phyloP scores from a whole-genome alignment of 2,329 filamentous ascomycete genomes.

The Diaporthe sp. region DNA sequence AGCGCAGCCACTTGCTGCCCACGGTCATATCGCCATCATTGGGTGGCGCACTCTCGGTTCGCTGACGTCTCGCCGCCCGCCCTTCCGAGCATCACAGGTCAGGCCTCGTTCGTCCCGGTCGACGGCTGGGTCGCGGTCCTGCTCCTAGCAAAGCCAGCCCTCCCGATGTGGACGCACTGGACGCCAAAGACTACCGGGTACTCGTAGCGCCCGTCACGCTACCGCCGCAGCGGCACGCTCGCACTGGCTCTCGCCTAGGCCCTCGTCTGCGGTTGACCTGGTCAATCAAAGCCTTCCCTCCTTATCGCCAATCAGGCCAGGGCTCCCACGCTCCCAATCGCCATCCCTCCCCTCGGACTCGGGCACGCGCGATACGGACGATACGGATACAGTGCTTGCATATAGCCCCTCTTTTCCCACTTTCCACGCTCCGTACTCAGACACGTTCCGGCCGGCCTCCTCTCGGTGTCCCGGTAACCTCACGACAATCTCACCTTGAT shows the following conservation, averaged over 20 bases:
- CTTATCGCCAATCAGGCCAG: constrained; percentile 18
- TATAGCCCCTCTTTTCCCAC: constrained; percentile 7
- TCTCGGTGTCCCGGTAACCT: constrained; percentile 1
- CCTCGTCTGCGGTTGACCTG: not conserved
- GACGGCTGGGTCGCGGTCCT: constrained; percentile 4
- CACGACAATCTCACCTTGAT: constrained; percentile 23
- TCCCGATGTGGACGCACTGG: constrained; percentile 5
- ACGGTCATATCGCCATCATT: not conserved
- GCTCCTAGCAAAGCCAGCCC: not conserved
- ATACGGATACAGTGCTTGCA: constrained; percentile 22
- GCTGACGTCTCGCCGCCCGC: not conserved
- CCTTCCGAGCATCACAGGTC: not conserved
- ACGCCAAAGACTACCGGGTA: not conserved
- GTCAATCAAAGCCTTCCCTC: constrained; percentile 18
- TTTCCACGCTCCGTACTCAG: not conserved
- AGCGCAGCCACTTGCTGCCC: constrained; percentile 12
- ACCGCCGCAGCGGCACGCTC: not conserved
- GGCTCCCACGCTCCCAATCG: not conserved
- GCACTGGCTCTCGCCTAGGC: constrained; percentile 11
- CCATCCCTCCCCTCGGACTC: not conserved
- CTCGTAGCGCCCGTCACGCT: constrained; percentile 4
- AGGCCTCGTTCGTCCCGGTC: not conserved
- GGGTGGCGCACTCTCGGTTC: not conserved
- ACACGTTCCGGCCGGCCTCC: not conserved
- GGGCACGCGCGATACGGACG: constrained; percentile 2